Conservation (phyloP, 2,329 filamentous ascomycete genomes). For the Elsinoe batatas region DNA sequence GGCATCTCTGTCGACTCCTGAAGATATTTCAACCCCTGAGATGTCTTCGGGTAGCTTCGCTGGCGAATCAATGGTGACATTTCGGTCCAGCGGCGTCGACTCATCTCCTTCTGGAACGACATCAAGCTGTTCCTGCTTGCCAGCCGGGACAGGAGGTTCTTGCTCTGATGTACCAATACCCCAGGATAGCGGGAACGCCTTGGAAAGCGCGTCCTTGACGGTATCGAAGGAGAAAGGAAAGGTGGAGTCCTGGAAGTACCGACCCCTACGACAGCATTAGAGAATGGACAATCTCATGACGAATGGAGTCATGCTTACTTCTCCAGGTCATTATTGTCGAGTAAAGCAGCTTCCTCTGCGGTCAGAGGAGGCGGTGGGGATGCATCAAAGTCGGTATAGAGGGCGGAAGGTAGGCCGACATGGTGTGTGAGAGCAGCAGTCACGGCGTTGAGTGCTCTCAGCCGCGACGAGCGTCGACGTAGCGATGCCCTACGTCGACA, state of each 20-base stretch:
- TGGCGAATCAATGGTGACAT: too few species aligned
- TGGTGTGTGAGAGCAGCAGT: conserved; percentile 50
- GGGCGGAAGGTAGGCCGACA: conserved; percentile 18
- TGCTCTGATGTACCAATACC: neutral
- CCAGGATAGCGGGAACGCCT: neutral
- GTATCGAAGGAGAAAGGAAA: conserved; percentile 30
- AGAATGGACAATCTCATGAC: conserved; percentile 12
- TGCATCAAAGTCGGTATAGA: conserved; percentile 46
- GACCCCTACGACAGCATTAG: conserved; percentile 38
- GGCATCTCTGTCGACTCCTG: neutral
- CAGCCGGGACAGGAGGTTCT: neutral
- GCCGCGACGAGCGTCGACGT: conserved; percentile 80
- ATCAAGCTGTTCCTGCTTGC: neutral
- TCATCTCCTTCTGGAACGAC: neutral
- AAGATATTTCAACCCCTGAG: neutral
- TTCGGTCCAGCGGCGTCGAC: neutral
- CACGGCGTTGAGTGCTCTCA: conserved; percentile 75
- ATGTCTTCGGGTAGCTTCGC: too few species aligned
- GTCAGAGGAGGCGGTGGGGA: conserved; percentile 28
- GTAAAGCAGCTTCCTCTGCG: conserved; percentile 43
- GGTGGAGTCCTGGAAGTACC: conserved; percentile 47
- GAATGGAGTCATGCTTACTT: conserved; percentile 37
- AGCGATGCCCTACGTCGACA: conserved; percentile 39
- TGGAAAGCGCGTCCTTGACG: conserved; percentile 13
- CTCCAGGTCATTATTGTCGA: conserved; percentile 48